phyloP scores from a whole-genome alignment of 768 basidiomycete species.

The Mycena maculata region DNA sequence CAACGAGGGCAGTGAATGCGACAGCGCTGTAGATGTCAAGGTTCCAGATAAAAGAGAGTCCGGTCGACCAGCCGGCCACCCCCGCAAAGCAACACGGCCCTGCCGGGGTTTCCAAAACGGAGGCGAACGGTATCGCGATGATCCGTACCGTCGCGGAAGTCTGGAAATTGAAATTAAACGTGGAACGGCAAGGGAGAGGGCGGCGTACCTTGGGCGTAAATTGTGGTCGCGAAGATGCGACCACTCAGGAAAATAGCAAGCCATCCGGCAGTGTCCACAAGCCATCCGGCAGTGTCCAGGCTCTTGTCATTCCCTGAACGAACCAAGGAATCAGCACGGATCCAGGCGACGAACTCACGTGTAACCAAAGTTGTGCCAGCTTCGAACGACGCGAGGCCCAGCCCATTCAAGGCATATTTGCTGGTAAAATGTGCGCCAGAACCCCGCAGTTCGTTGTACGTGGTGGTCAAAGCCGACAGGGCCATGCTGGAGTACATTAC shows the following conservation, averaged over 20 bases:
- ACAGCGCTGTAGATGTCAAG: conserved; percentile 40
- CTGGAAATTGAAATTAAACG: not conserved
- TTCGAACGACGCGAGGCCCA: conserved; percentile 34
- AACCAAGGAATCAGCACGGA: not conserved
- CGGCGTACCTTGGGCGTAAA: conserved; percentile 49
- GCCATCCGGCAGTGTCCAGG: conserved; percentile 38
- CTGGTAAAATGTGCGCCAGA: conserved; percentile 21
- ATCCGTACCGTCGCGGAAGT: conserved; percentile 34
- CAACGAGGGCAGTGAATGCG: conserved; percentile 43
- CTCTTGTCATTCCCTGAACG: conserved; percentile 35
- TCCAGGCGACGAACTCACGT: conserved; percentile 12
- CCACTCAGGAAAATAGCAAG: conserved; percentile 48
- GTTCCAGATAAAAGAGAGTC: conserved; percentile 47
- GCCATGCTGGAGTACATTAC: conserved; percentile 29
- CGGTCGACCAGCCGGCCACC: conserved; percentile 49
- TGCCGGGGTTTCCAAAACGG: conserved; percentile 45
- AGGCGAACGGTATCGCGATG: conserved; percentile 56
- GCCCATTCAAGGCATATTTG: conserved; percentile 28
- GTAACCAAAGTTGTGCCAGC: conserved; percentile 33
- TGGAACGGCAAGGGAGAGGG: too few species aligned
- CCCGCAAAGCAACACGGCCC: conserved; percentile 41
- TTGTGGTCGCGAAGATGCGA: conserved; percentile 53
- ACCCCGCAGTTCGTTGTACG: conserved; percentile 32
- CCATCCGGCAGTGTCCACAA: conserved; percentile 42
- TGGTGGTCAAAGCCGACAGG: conserved; percentile 27